Evolutionary conservation across 345 rosid genomes (phyloP).

Genomic region (Brassica rapa): DNA sequence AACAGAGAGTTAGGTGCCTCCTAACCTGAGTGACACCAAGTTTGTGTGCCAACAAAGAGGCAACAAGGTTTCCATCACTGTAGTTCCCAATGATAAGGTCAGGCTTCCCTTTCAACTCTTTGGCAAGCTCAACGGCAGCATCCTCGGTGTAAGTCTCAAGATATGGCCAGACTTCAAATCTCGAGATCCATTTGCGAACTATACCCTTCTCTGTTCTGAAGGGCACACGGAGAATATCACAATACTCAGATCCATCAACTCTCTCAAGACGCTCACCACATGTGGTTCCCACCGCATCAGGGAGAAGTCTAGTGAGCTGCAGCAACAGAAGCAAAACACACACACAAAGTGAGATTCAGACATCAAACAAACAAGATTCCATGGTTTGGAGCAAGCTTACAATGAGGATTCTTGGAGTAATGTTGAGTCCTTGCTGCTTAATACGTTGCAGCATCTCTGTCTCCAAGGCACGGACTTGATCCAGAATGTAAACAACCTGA

Average conservation of each 20-base stretch:
- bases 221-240: constrained; percentile 88
- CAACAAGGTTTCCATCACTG: constrained; percentile 95
- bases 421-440: constrained; percentile 85
- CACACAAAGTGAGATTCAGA: not conserved
- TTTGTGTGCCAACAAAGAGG: constrained; percentile 84
- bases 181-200: constrained; percentile 85
- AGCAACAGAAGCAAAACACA: constrained; percentile 35
- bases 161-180: constrained; percentile 98
- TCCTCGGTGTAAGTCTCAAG: constrained; percentile 92
- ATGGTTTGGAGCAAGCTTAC: constrained; percentile 43
- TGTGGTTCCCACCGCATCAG: constrained; percentile 92
- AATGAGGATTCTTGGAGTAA: constrained; percentile 82
- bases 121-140: constrained; percentile 70
- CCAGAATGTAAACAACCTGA: constrained; percentile 96
- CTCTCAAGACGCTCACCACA: constrained; percentile 92
- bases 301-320: constrained; percentile 85
- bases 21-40: constrained; percentile 91
- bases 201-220: constrained; percentile 79
- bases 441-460: constrained; percentile 88
- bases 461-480: constrained; percentile 97
- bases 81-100: constrained; percentile 93
- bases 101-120: constrained; percentile 88
- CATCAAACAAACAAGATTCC: not conserved
- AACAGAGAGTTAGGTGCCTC: not conserved
- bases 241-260: constrained; percentile 70